Evolutionary conservation across 2,329 filamentous ascomycete species (phyloP), one percentile per base, ranked within the genome.

Genomic region (Myriangium duriaei): DNA sequence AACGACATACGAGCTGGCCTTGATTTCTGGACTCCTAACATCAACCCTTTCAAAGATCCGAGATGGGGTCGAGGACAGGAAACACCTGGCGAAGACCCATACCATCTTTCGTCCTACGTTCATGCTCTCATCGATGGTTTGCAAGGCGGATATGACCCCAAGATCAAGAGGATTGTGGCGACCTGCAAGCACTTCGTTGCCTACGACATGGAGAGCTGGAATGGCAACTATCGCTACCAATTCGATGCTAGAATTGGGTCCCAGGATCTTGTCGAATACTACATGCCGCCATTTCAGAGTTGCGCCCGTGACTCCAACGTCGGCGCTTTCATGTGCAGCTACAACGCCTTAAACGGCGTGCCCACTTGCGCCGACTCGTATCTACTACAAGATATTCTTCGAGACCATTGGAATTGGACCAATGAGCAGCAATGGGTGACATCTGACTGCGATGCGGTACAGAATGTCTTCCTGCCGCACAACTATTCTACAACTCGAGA

Each of bases 241-340:
- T 77, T 74, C 42, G 63, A 79, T 49, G 67, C 74, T 4, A 58
- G 65, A 10, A 69, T 78, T 41, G 61, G 64, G 7, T 58, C 64
- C 34, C 77, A 81, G 46, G 78, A 83, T 42, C 57, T 82, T 4
- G 65, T 69, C 0, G 77, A 81, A 47, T 82, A 81, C 56, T 81
- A 79, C 49, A 63, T 79, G 29, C 75, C 72, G 1, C 68, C 75
- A 0, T 82, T 82, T 58, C 63, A 77, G 49, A 67, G 50, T 18
- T 65, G 62, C 37, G 61, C 61, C 1, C 46, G 62, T 40, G 62
- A 65, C 42, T 57, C 59, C 1, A 61, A 63, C 28, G 62, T 64
- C 13, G 62, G 61, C 4, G 65, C 52, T 12, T 59, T 65, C 67
- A 51, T 80, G 76, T 53, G 72, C 68, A 31, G 63, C 11, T 76